Evolutionary conservation across 768 basidiomycete species (phyloP), one percentile per base, ranked within the genome.

Genomic region (Holtermanniella nyarrowii): DNA sequence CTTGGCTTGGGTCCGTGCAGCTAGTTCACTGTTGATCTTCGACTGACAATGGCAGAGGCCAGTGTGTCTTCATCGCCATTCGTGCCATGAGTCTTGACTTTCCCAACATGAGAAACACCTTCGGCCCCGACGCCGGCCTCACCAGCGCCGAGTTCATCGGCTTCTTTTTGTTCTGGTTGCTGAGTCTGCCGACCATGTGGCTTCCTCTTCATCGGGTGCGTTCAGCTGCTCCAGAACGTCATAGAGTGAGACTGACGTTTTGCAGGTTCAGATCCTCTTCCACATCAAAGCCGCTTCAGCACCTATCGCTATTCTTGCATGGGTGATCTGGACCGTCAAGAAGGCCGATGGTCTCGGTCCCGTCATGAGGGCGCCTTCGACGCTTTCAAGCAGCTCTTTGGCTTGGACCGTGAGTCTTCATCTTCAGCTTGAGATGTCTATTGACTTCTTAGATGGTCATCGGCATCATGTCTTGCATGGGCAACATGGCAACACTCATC

Each of bases 91-190:
- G 82, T 80, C 87, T 84, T 0, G 80, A 79, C 22, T 64, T 66
- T 43, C 60, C 58, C 4, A 53, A 47, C 13, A 62, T 74, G n/a
- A 58, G 42, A 20, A 88, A 88, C 74, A 75, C 77, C 53, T 76
- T 87, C 61, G 82, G 85, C n/a, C 77, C 74, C 21, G 82, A 81
- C 12, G 80, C 84, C 53, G 85, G 85, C 42, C 87, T 80, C 26
- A 83, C 76, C 50, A 82, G 83, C n/a, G 77, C 78, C 48, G 80
- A 85, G 72, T 85, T 66, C 43, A 24, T 86, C 74, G 80, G 80
- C 58, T 89, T 89, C 79, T 83, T 89, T 76, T 75, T 89, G 52
- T 90, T 88, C 76, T 88, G 85, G 82, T 72, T 87, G 23, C 76
- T 86, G 37, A 84, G 81, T 26, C 77, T 88, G 25, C 85, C 84